Evolutionary conservation across 371 early-diverging fungal genomes (phyloP), one percentile per base, ranked within the genome.

Genomic region (Mortierella polycephala): DNA sequence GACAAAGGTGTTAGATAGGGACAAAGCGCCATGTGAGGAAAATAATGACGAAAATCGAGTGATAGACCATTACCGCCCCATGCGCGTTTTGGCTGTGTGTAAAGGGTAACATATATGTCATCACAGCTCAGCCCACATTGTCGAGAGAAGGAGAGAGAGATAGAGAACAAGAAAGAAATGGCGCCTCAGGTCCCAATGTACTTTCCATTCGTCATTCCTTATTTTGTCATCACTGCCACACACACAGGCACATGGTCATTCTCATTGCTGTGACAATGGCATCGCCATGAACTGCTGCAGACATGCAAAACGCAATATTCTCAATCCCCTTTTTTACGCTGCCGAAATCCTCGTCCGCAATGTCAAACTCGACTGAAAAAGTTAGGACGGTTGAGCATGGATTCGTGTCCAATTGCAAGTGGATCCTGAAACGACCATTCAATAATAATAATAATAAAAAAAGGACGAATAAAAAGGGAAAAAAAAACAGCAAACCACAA

Each of bases 281-380:
- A 30, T 30, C 4, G 30, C 4, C 30, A 30, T 30, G 30, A 30
- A 30, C 30, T 30, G 4, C 30, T 30, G 30, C 30, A 30, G 30
- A 30, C 30, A 30, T 30, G 30, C 30, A 30, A 30, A 30, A 30
- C 30, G 30, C 4, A 30, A 30, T 30, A 30, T 30, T 30, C 30
- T 30, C 30, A 30, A 30, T 30, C 30, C 4, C 30, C 30, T 30
- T 30, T 30, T 30, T 30, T 30, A 30, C 30, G 30, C 30, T 30
- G 30, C 30, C 30, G 30, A 30, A 30, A 30, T 30, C 30, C 30
- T 30, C 30, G 1, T 30, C 4, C 30, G 4, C 30, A 30, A 70
- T 70, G 71, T 70, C 71, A 64, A 70, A 70, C 30, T 49, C 60
- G 64, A 59, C 71, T 45, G 44, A 55, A 51, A 30, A 69, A 46